Evolutionary conservation across 2,329 filamentous ascomycete genomes (phyloP), one percentile per base, ranked within the genome.

Genomic region (Myriosclerotinia curreyana): DNA sequence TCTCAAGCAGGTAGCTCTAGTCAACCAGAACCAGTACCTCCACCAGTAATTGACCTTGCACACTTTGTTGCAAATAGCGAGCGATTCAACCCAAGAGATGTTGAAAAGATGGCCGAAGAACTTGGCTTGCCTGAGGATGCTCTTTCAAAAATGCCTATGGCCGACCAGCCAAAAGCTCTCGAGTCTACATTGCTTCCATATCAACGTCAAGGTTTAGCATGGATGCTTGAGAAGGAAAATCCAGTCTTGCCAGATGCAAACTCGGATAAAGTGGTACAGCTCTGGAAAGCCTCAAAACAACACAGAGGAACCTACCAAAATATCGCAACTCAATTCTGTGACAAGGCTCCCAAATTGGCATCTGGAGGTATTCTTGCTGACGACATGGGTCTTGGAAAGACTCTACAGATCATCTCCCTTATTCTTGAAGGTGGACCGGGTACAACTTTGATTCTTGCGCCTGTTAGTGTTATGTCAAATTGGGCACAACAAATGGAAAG

Each of bases 341-440:
- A 82, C 11, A 75, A 74, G 3, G 76, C 81, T 1, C 91, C 91
- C 0, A 75, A 78, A 0, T 80, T 96, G 28, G 85, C 90, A 8
- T 90, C 86, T 58, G 92, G 92, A 22, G 92, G 92, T 40, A 92
- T 96, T 58, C 81, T 96, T 11, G 91, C 92, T 2, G 92, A 96
- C 74, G 92, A 96, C 71, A 96, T 96, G 93, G 92, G 92, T n/a
- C 66, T 96, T 6, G 92, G 92, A 31, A 96, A 96, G 78, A 96
- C 92, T 0, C 81, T 96, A 11, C 90, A 96, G 74, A 83, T 92
- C 55, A 94, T 96, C 69, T 90, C 90, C 61, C 77, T 96, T 44
- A 88, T 96, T 63, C 77, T 93, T 59, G 71, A 75, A 5, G 81
- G 80, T 7, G 78, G 77, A 0, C 74, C 79, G 2, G 86, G 85